Percentiles rank a stretch among this genome's conserved stretches.
These are phyloP conservation scores for Xylaria sp. DNA, from an alignment of 2,329 filamentous ascomycete genomes.

Conservation along the genomic window DNA sequence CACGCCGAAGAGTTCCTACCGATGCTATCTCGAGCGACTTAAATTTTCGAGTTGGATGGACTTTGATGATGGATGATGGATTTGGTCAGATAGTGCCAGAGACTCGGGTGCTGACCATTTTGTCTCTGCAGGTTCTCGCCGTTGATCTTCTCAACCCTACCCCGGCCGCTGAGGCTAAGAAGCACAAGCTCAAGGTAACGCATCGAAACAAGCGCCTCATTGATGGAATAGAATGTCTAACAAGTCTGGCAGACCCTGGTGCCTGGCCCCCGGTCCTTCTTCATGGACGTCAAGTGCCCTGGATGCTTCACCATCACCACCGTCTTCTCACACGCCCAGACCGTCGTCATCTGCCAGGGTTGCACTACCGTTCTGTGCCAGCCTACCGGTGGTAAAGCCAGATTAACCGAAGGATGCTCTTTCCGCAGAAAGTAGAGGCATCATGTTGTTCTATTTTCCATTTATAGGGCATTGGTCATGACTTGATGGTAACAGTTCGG, in stretches of 20 bases:
- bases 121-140: constrained; percentile 82
- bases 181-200: constrained; percentile 99
- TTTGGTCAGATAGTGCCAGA: constrained; percentile 9
- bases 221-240: constrained; percentile 36
- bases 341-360: constrained; percentile 99
- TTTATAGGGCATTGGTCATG: constrained; percentile 59
- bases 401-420: constrained; percentile 99
- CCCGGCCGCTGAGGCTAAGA: constrained; percentile 96
- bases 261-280: constrained; percentile 97
- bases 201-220: constrained; percentile 40
- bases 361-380: constrained; percentile 99
- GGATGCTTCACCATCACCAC: constrained; percentile 99
- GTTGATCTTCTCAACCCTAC: constrained; percentile 99
- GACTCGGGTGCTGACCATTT: constrained; percentile 59
- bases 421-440: constrained; percentile 98
- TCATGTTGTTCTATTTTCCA: constrained; percentile 57
- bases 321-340: constrained; percentile 99
- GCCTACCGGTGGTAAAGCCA: constrained; percentile 98
- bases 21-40: constrained; percentile 8
- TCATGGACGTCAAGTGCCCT: constrained; percentile 99
- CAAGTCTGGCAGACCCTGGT: constrained; percentile 78
- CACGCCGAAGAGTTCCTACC: background rate
- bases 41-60: constrained; percentile 19
- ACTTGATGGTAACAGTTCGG: constrained; percentile 66
- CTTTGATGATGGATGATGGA: constrained; percentile 14